phyloP scores from a whole-genome alignment of 1,284 basidiomycete species.

The Wolfiporia cocos region DNA sequence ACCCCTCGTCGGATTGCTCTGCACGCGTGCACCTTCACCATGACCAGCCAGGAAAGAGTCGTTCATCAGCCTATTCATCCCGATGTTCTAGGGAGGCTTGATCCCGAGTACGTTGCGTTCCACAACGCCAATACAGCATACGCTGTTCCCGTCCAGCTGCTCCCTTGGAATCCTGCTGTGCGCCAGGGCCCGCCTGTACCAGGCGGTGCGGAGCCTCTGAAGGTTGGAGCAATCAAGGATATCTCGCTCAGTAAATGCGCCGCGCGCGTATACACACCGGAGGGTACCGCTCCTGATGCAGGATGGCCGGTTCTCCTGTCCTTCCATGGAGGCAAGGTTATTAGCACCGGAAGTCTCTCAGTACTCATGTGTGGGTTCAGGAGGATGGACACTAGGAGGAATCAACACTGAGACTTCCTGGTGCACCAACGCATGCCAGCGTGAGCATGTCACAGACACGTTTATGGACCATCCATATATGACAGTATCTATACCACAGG shows the following conservation, averaged over 20 bases:
- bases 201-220: constrained; percentile 46
- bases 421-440: constrained; percentile 49
- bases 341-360: no score
- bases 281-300: constrained; percentile 36
- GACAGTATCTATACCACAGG: constrained; percentile 25
- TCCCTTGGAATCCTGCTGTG: constrained; percentile 54
- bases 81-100: constrained; percentile 45
- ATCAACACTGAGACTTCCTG: constrained; percentile 56
- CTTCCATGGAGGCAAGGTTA: constrained; percentile 49
- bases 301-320: constrained; percentile 62
- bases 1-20: no score
- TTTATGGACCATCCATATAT: not conserved
- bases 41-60: constrained; percentile 18
- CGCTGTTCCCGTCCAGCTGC: constrained; percentile 42
- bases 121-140: constrained; percentile 46
- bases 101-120: constrained; percentile 58
- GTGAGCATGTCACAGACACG: constrained; percentile 25
- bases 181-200: constrained; percentile 49
- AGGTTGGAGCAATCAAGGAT: constrained; percentile 48
- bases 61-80: constrained; percentile 51
- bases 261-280: constrained; percentile 53
- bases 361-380: constrained; percentile 23
- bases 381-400: constrained; percentile 67
- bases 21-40: no score
- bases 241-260: constrained; percentile 39